Evolutionary conservation across 805 yeast species (phyloP).

Genomic region (Lachancea dasiensis): DNA sequence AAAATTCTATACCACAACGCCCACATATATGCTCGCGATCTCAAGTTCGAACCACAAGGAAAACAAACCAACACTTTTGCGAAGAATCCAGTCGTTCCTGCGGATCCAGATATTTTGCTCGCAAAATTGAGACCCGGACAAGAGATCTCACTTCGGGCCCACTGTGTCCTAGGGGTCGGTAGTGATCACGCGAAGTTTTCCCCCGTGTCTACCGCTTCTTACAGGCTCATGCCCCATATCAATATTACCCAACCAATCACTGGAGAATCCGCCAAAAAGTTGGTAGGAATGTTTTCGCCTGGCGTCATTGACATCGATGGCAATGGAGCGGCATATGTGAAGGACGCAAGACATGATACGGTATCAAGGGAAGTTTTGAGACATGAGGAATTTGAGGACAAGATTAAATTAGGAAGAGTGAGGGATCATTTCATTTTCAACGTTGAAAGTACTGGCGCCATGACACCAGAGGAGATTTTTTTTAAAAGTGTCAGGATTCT

Average conservation of each 20-base stretch:
- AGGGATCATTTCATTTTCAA: slow-evolving; percentile 93
- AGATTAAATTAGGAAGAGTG: slow-evolving; percentile 84
- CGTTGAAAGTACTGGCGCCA: slow-evolving; percentile 93
- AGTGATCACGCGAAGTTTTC: slow-evolving; percentile 96
- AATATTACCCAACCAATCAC: slow-evolving; percentile 66
- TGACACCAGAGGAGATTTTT: slow-evolving; percentile 95
- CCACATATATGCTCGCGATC: slow-evolving; percentile 81
- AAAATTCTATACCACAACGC: slow-evolving; percentile 77
- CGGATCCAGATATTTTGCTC: slow-evolving; percentile 82
- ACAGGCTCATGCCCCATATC: slow-evolving; percentile 85
- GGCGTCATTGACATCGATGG: slow-evolving; percentile 81
- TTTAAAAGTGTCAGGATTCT: slow-evolving; percentile 82
- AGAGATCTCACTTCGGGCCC: slow-evolving; percentile 84
- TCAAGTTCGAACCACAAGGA: slow-evolving; percentile 89
- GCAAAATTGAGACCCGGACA: slow-evolving; percentile 97
- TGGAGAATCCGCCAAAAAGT: slow-evolving; percentile 70
- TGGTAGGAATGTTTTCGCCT: slow-evolving; percentile 85
- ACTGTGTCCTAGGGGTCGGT: slow-evolving; percentile 88
- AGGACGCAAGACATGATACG: slow-evolving; percentile 90
- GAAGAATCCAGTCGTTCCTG: slow-evolving; percentile 60
- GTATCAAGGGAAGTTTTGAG: slow-evolving; percentile 95
- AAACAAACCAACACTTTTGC: slow-evolving; percentile 70
- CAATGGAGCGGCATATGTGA: slow-evolving; percentile 67
- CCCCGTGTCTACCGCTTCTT: slow-evolving; percentile 95
- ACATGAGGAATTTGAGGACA: slow-evolving; percentile 83